Percentiles rank a stretch among this genome's conserved stretches.
These are phyloP conservation scores for Albophoma yamanashiensis DNA, from an alignment of 2,329 filamentous ascomycete genomes.

Conservation along the genomic window DNA sequence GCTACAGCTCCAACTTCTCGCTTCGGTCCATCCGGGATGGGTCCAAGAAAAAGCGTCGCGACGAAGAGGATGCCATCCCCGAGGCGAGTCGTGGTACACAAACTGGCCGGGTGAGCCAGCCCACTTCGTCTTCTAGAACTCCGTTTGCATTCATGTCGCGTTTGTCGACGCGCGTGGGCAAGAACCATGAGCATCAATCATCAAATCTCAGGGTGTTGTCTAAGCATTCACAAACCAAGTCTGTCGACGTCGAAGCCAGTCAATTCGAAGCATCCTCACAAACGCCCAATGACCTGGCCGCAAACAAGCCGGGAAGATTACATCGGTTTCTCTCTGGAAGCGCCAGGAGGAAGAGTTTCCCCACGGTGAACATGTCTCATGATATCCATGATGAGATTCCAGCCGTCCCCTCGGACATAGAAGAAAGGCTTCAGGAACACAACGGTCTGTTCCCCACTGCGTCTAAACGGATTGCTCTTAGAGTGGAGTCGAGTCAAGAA, in stretches of 20 bases:
- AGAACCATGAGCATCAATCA: neutral
- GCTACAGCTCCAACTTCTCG: slow-evolving; percentile 51
- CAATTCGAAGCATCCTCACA: neutral
- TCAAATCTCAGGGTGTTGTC: neutral
- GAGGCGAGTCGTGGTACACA: neutral
- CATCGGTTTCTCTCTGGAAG: slow-evolving; percentile 3
- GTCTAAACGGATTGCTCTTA: slow-evolving; percentile 25
- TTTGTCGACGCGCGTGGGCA: neutral
- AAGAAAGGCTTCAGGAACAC: slow-evolving; percentile 24
- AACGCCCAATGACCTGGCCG: neutral
- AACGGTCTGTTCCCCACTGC: slow-evolving; percentile 20
- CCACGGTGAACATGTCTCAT: slow-evolving; percentile 5
- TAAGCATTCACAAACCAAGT: neutral
- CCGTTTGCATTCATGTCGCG: neutral
- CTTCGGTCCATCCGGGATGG: slow-evolving; percentile 38
- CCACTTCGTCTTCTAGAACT: neutral
- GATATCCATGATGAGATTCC: slow-evolving; percentile 15
- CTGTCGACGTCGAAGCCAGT: neutral
- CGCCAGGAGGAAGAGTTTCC: neutral
- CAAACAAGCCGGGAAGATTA: neutral
- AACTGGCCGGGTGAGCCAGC: neutral
- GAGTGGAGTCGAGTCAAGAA: slow-evolving; percentile 31
- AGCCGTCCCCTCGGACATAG: slow-evolving; percentile 22
- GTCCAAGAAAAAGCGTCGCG: slow-evolving; percentile 14
- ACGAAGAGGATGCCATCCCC: slow-evolving; percentile 4